Evolutionary conservation across 2,329 filamentous ascomycete species (phyloP).

Genomic region (Pseudocercospora vitis): DNA sequence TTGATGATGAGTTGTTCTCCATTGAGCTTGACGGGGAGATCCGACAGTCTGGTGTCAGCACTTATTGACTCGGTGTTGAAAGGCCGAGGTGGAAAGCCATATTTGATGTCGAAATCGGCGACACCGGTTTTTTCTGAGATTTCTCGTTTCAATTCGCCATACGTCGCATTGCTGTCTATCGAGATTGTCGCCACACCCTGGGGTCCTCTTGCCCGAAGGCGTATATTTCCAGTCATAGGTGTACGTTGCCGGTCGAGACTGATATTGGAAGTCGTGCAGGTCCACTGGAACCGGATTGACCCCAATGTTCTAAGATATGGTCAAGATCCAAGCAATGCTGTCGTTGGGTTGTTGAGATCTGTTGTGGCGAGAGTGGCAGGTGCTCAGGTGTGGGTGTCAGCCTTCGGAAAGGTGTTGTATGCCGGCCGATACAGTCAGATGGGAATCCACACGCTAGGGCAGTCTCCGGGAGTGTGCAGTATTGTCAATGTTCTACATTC

Average conservation of each 20-base stretch:
- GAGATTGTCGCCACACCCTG: slow-evolving; percentile 69
- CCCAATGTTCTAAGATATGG: too few relatives aligned
- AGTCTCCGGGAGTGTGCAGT: too few relatives aligned
- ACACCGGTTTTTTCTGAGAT: slow-evolving; percentile 67
- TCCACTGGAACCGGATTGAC: too few relatives aligned
- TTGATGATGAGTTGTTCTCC: slow-evolving; percentile 69
- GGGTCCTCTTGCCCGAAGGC: slow-evolving; percentile 73
- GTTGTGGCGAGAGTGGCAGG: slow-evolving; percentile 13
- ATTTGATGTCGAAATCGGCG: slow-evolving; percentile 71
- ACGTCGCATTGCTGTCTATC: slow-evolving; percentile 66
- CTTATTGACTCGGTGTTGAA: slow-evolving; percentile 61
- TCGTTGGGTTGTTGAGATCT: too few relatives aligned
- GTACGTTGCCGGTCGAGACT: too few relatives aligned
- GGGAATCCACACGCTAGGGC: too few relatives aligned
- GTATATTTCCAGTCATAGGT: slow-evolving; percentile 54
- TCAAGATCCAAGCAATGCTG: too few relatives aligned
- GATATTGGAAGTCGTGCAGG: too few relatives aligned
- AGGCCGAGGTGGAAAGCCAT: slow-evolving; percentile 75
- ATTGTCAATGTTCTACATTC: too few relatives aligned
- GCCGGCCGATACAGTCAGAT: background rate
- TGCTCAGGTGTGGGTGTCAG: slow-evolving; percentile 9
- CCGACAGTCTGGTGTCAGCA: slow-evolving; percentile 50
- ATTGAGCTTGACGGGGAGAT: slow-evolving; percentile 62
- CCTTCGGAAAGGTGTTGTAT: slow-evolving; percentile 13
- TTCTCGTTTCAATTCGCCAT: slow-evolving; percentile 60